Percentiles rank a stretch among this genome's conserved stretches.
phyloP scores from a whole-genome alignment of 495 filamentous ascomycete species.

The Tuber borchii region DNA sequence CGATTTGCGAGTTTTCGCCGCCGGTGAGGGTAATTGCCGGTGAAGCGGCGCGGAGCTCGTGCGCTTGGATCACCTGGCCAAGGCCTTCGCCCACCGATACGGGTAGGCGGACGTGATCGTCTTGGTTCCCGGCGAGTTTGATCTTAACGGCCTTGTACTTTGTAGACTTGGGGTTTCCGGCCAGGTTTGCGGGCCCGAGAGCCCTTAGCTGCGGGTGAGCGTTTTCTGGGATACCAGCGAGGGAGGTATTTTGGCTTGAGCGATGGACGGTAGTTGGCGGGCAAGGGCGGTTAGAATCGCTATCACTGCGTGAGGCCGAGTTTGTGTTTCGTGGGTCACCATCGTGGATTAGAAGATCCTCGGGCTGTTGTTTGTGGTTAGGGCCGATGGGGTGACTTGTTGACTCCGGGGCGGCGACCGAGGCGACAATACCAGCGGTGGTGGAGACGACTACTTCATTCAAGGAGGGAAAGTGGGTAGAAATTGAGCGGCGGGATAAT shows the following conservation, averaged over 20 bases:
- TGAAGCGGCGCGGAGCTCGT: background rate
- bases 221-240: slow-evolving; percentile 53
- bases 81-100: background rate
- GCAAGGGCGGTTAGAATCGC: slow-evolving; percentile 49
- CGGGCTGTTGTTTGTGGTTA: slow-evolving; percentile 11
- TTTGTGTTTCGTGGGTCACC: slow-evolving; percentile 19
- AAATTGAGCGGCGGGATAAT: slow-evolving; percentile 28
- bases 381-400: background rate
- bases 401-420: slow-evolving; percentile 34
- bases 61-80: background rate
- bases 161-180: slow-evolving; percentile 72
- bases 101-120: background rate
- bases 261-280: slow-evolving; percentile 51
- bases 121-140: slow-evolving; percentile 29
- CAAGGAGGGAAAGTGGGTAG: slow-evolving; percentile 37
- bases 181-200: slow-evolving; percentile 86
- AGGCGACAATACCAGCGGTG: slow-evolving; percentile 54
- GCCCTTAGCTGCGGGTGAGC: slow-evolving; percentile 79
- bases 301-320: slow-evolving; percentile 33
- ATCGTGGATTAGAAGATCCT: slow-evolving; percentile 20
- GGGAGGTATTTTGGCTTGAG: slow-evolving; percentile 48
- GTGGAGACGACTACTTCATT: slow-evolving; percentile 50
- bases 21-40: background rate
- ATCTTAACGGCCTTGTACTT: slow-evolving; percentile 83
- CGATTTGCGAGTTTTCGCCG: background rate